phyloP scores from a whole-genome alignment of 2,329 filamentous ascomycete genomes.

The Rutstroemia sp. region DNA sequence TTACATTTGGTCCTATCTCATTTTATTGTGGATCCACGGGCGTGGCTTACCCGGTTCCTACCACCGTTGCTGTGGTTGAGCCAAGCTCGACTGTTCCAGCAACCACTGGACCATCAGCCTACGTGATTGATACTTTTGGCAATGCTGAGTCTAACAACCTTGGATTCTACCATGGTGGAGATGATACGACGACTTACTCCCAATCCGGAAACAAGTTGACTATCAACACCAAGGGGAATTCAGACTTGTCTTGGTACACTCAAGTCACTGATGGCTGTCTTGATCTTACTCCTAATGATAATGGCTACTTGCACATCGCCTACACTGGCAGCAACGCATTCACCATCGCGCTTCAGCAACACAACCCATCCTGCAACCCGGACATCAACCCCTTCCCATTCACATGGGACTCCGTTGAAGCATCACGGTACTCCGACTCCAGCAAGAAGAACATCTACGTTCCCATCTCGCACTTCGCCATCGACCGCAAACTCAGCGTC shows the following conservation, averaged over 20 bases:
- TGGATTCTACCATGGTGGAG: slow-evolving; percentile 58
- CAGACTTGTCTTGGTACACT: slow-evolving; percentile 55
- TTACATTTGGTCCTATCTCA: slow-evolving; percentile 49
- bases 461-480: slow-evolving; percentile 58
- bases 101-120: slow-evolving; percentile 39
- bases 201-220: slow-evolving; percentile 45
- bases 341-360: slow-evolving; percentile 57
- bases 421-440: slow-evolving; percentile 47
- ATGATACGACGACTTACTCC: slow-evolving; percentile 48
- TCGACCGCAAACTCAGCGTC: slow-evolving; percentile 47
- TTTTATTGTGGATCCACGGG: slow-evolving; percentile 49
- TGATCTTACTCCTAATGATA: slow-evolving; percentile 46
- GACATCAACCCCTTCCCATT: slow-evolving; percentile 52
- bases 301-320: slow-evolving; percentile 56
- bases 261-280: slow-evolving; percentile 48
- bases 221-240: slow-evolving; percentile 47
- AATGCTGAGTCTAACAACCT: slow-evolving; percentile 48
- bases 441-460: slow-evolving; percentile 52
- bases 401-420: slow-evolving; percentile 62
- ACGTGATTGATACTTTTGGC: slow-evolving; percentile 56
- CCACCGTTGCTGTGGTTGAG: slow-evolving; percentile 33
- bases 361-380: slow-evolving; percentile 53
- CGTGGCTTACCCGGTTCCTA: slow-evolving; percentile 41
- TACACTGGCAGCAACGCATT: slow-evolving; percentile 57
- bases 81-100: slow-evolving; percentile 43